Evolutionary conservation across 108 stramenopile species (phyloP).

Genomic region (Seminavis robusta): DNA sequence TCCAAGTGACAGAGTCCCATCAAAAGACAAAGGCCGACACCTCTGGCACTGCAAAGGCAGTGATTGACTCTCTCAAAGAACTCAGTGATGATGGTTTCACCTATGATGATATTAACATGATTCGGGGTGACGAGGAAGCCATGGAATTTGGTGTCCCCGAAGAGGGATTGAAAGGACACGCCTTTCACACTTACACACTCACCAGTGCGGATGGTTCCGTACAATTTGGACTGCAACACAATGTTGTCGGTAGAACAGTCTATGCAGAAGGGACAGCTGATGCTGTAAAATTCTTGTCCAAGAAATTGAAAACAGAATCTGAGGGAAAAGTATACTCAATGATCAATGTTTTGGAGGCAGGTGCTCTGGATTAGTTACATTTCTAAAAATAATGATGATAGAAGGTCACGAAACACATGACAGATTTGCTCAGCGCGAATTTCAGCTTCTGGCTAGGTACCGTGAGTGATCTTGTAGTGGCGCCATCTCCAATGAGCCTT

Average conservation of each 20-base stretch:
- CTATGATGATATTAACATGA: conserved; percentile 87
- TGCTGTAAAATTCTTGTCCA: conserved; percentile 92
- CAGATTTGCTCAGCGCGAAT: too few relatives aligned
- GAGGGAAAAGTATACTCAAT: conserved; percentile 81
- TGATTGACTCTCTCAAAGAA: conserved; percentile 79
- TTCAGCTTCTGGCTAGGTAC: too few relatives aligned
- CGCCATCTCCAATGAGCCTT: too few relatives aligned
- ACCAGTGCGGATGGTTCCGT: conserved; percentile 90
- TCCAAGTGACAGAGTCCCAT: conserved; percentile 91
- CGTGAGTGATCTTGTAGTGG: too few relatives aligned
- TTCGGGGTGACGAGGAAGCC: conserved; percentile 79
- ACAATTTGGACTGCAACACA: conserved; percentile 95
- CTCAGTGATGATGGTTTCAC: conserved; percentile 72
- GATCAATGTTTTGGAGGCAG: conserved; percentile 86
- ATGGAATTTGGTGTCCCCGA: conserved; percentile 92
- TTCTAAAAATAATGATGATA: conserved; percentile 2
- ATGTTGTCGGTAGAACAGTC: conserved; percentile 93
- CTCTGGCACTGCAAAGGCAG: conserved; percentile 96
- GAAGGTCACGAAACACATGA: too few relatives aligned
- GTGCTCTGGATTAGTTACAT: conserved; percentile 67
- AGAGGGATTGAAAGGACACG: conserved; percentile 92
- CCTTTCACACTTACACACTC: conserved; percentile 96
- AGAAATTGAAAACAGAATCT: conserved; percentile 54
- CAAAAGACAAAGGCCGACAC: conserved; percentile 98
- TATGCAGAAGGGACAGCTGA: conserved; percentile 99